Evolutionary conservation across 495 filamentous ascomycete species (phyloP).

Genomic region (Talaromyces stipitatus): DNA sequence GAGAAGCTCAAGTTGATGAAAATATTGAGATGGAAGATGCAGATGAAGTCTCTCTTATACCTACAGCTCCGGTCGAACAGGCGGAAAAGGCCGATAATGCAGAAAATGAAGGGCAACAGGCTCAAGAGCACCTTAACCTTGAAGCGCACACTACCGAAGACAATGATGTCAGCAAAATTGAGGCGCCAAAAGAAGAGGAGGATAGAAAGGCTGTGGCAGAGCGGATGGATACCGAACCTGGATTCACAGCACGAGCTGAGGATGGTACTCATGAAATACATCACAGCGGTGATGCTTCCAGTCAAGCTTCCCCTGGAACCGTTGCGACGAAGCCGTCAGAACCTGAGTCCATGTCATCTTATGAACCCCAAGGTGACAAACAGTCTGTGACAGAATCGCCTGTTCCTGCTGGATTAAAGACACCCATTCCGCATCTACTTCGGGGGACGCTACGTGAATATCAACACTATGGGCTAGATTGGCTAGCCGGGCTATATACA

Average conservation of each 20-base stretch:
- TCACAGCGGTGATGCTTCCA: constrained; percentile 29
- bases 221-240: neutral
- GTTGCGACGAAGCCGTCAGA: constrained; percentile 65
- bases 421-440: constrained; percentile 78
- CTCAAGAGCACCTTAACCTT: too few species aligned
- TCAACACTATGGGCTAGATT: constrained; percentile 92
- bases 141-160: neutral
- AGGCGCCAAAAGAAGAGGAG: neutral
- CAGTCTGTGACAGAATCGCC: constrained; percentile 24
- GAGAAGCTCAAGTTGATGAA: constrained; percentile 16
- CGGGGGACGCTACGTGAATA: constrained; percentile 92
- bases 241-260: neutral
- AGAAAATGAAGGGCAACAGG: too few species aligned
- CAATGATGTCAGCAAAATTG: neutral
- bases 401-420: constrained; percentile 44
- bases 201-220: neutral
- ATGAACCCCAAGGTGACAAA: constrained; percentile 36
- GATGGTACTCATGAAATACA: constrained; percentile 15
- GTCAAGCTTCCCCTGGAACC: constrained; percentile 48
- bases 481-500: constrained; percentile 89
- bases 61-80: constrained; percentile 24
- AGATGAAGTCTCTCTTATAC: constrained; percentile 40
- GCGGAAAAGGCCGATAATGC: neutral
- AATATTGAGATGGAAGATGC: constrained; percentile 27
- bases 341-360: constrained; percentile 56